phyloP scores from a whole-genome alignment of 192 early-diverging fungal species.

The Coemansia nantahalensis region DNA sequence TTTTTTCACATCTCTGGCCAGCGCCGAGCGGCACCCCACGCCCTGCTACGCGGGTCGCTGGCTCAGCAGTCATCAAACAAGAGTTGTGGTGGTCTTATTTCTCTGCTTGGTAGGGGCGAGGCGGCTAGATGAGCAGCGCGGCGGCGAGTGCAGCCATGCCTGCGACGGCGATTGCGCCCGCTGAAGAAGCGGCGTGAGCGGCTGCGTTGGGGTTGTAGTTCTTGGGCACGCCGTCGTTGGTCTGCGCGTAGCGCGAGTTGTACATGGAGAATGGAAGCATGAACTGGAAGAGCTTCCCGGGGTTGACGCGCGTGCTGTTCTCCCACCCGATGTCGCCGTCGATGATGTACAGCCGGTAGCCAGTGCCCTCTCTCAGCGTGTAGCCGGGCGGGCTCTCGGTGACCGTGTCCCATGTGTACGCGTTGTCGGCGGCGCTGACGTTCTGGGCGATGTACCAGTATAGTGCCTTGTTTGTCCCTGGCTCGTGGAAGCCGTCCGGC shows the following conservation, averaged over 20 bases:
- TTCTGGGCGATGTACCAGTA: conserved; percentile 54
- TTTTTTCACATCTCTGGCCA: no score
- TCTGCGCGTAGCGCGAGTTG: conserved; percentile 51
- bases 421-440: conserved; percentile 30
- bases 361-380: conserved; percentile 44
- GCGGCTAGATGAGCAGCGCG: no score
- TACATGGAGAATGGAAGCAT: conserved; percentile 55
- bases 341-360: conserved; percentile 51
- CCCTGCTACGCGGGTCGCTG: no score
- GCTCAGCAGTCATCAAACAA: no score
- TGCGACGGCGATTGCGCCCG: background rate
- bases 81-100: no score
- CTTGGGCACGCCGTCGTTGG: conserved; percentile 50
- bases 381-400: conserved; percentile 52
- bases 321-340: conserved; percentile 52
- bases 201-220: conserved; percentile 52
- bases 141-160: background rate
- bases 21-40: no score
- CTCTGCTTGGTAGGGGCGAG: no score
- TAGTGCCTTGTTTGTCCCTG: conserved; percentile 48
- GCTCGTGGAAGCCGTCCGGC: conserved; percentile 41
- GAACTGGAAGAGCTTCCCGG: conserved; percentile 53
- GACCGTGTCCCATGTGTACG: conserved; percentile 50
- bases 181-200: conserved; percentile 14
- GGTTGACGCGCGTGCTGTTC: conserved; percentile 46